Percentiles rank a stretch among this genome's conserved stretches.
Evolutionary conservation across 768 basidiomycete species (phyloP).

Genomic region (Tylopilus cervinicoccineus): DNA sequence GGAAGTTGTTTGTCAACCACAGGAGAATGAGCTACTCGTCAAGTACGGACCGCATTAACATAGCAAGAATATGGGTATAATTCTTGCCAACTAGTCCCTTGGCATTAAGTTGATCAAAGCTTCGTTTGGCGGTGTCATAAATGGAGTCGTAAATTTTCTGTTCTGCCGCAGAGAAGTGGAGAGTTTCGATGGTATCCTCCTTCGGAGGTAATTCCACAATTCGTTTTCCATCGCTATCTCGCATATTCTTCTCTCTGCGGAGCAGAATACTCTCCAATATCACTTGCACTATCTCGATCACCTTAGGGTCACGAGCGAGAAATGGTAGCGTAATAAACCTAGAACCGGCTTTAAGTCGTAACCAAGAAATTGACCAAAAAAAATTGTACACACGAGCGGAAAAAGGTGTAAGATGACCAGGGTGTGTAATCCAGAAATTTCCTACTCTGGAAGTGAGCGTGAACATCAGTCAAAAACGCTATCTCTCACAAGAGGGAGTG

Average conservation of each 20-base stretch:
- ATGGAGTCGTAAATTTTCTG: conserved; percentile 87
- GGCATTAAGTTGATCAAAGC: conserved; percentile 75
- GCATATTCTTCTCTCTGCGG: conserved; percentile 91
- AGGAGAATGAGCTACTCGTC: not conserved
- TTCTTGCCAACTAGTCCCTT: conserved; percentile 78
- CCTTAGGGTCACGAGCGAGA: conserved; percentile 85
- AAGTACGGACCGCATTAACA: conserved; percentile 79
- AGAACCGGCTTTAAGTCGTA: conserved; percentile 4
- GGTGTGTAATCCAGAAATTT: conserved; percentile 76
- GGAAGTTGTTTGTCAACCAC: conserved; percentile 6
- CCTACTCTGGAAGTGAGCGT: conserved; percentile 34
- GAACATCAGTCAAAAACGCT: conserved; percentile 37
- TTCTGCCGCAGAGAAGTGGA: conserved; percentile 81
- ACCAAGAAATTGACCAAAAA: not conserved
- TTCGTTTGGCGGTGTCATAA: conserved; percentile 71
- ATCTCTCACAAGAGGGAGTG: conserved; percentile 77
- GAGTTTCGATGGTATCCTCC: conserved; percentile 66
- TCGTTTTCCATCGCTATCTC: conserved; percentile 75
- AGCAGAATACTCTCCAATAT: conserved; percentile 86
- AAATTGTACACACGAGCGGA: conserved; percentile 63
- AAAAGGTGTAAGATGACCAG: conserved; percentile 84
- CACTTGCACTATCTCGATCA: conserved; percentile 92
- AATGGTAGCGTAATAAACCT: conserved; percentile 93
- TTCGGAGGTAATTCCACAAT: conserved; percentile 90
- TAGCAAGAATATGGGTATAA: conserved; percentile 85